Percentiles rank a stretch among this genome's conserved stretches.
Evolutionary conservation across 805 yeast species (phyloP).

Genomic region (Metschnikowia noctiluminum): DNA sequence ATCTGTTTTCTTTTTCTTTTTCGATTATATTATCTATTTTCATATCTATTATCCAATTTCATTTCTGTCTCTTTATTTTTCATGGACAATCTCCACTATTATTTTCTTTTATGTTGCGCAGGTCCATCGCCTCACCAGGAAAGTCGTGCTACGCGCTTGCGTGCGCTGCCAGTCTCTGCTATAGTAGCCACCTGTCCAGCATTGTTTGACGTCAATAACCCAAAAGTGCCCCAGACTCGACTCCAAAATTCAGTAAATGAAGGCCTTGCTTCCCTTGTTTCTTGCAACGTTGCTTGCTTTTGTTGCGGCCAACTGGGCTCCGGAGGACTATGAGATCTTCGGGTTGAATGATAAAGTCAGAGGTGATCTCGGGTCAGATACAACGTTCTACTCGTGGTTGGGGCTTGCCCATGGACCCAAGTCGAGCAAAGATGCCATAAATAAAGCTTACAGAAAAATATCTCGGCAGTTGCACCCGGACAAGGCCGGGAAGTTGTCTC

Average conservation of each 20-base stretch:
- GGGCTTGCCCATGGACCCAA: conserved; percentile 45
- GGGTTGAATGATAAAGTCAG: conserved; percentile 61
- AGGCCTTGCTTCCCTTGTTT: conserved; percentile 13
- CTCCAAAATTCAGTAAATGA: conserved; percentile 4
- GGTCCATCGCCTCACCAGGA: neutral
- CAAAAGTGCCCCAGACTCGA: neutral
- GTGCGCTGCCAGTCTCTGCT: neutral
- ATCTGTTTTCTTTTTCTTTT: too few species aligned
- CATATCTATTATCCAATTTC: too few species aligned
- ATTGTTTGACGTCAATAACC: neutral
- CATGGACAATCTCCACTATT: too few species aligned
- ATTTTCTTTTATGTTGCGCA: too few species aligned
- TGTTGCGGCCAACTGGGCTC: conserved; percentile 47
- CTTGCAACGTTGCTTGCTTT: conserved; percentile 18
- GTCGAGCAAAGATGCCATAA: conserved; percentile 51
- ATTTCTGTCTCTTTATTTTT: too few species aligned
- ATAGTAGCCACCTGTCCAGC: neutral
- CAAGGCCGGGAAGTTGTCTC: conserved; percentile 40
- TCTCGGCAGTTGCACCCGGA: conserved; percentile 85
- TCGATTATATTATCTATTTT: too few species aligned
- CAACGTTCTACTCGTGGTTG: conserved; percentile 68
- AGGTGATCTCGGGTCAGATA: conserved; percentile 57
- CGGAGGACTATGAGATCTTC: conserved; percentile 80
- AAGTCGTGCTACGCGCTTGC: neutral
- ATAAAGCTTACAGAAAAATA: conserved; percentile 64